Base-by-base conservation (phyloP, 345 rosid genomes). In the Euphorbia pulcherrima region DNA sequence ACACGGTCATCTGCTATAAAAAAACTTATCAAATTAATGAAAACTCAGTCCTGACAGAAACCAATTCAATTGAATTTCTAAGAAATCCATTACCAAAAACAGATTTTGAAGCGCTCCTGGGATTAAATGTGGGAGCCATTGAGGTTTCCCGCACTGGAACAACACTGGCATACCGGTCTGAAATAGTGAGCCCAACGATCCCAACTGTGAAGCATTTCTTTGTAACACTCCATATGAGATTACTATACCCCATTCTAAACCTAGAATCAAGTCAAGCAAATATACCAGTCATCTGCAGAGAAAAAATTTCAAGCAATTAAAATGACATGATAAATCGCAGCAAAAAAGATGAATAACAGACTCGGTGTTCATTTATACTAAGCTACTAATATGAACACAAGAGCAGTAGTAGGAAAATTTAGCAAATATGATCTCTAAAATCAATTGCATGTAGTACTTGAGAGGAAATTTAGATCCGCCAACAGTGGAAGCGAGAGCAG, bases 121-220 rank as follows among this genome's bases (percentile, higher is more conserved):
- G 94, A 69, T 92, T 77, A 17, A 92, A 81, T 14, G 90, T 86
- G 4, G 96, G 97, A 24, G 88, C 87, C 97, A 92, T 92, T 56
- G 97, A 92, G 35, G 68, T 67, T 40, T 94, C 96, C 20, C 83
- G 82, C 33, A 89, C 92, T 0, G 83, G 76, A 79, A 77, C 74
- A 53, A 89, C 51, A 73, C 88, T 83, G 41, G 78, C 87, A 72
- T 76, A 81, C 68, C 87, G 81, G 70, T 92, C 97, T 10, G 93
- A 76, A 73, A 89, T 57, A 8, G 97, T 86, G 27, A 89, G 61
- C 29, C 87, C 83, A 46, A 92, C 62, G 35, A 92, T 74, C 64
- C 96, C 89, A 56, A 78, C 80, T 10, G 88, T 68, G 67, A 89
- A 78, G 64, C 55, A 76, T 58, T 76, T 83, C 82, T 86, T 92